Base-by-base conservation (phyloP, 2,329 filamentous ascomycete species). In the Neophaeococcomyces mojaviensis region DNA sequence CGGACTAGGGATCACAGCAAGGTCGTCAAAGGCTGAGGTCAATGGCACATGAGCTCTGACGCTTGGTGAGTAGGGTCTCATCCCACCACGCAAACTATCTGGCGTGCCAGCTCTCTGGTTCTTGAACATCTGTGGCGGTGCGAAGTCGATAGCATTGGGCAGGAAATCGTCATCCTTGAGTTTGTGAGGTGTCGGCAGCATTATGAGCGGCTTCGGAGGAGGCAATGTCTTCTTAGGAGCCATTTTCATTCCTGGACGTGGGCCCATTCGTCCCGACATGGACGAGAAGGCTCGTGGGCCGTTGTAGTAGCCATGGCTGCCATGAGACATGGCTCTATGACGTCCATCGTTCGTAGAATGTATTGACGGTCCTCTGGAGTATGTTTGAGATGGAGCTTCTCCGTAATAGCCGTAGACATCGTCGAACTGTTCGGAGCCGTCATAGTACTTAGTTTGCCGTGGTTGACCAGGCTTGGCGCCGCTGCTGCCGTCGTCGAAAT, bases 1-100 rank as follows among this genome's bases (percentile, higher is more conserved):
- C 79, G 92, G 88, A 75, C 88, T 96, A 31, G 92, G 92, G 53
- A 98, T 81, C 7, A 77, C 76, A 10, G 83, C 68, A 51, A 97
- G 80, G 49, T 97, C 90, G 47, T 97, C 90, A 64, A 88, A 96
- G 4, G 88, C 76, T 49, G 84, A 87, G 19, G 77, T 82, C 32
- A 96, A 74, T 1, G 89, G 89, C n/a, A 81, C 84, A 61, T 86
- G 83, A 24, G 79, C 76, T 13, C 83, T 79, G 2, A 89, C 75
- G 31, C 74, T 71, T n/a, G 84, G 81, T 47, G 81, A 82, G 69
- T 87, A 98, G 1, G 88, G 81, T 28, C 81, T 68, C 31, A 71
- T 55, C 15, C 69, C 70, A 47, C 79, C 78, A 37, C 73, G 64
- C 10, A 78, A 78, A 49, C 77, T 81, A 55, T 80, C 78, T 3